Evolutionary conservation across 768 basidiomycete genomes (phyloP).

Genomic region (Mrakia frigida): DNA sequence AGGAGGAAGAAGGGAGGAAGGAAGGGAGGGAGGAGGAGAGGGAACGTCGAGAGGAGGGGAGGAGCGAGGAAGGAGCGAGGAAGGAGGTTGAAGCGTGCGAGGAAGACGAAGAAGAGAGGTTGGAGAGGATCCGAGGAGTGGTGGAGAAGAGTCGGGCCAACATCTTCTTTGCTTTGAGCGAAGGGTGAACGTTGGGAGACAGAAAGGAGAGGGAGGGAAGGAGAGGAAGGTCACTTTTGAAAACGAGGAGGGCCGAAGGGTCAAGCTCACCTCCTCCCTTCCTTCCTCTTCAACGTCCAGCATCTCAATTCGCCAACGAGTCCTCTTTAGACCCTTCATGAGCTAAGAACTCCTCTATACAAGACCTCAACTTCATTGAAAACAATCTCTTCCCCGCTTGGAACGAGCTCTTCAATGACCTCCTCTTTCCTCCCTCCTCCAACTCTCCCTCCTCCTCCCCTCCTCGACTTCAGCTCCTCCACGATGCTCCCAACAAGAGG

Average conservation of each 20-base stretch:
- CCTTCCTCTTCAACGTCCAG: neutral
- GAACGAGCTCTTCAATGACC: neutral
- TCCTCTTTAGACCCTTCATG: neutral
- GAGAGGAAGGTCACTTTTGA: neutral
- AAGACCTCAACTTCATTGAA: neutral
- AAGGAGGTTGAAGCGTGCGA: neutral
- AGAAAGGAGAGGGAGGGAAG: neutral
- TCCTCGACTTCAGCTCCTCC: neutral
- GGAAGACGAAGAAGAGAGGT: neutral
- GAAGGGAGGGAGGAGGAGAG: conserved; percentile 6
- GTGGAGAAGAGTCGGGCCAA: neutral
- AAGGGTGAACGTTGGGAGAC: neutral
- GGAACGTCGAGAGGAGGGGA: neutral
- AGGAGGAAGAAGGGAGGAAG: neutral
- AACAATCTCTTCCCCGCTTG: neutral
- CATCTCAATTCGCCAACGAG: too few species aligned
- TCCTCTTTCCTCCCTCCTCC: conserved; percentile 3
- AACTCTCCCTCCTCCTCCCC: neutral
- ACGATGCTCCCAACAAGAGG: conserved; percentile 17
- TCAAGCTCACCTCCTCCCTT: neutral
- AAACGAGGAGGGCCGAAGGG: neutral
- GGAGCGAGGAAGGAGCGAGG: neutral
- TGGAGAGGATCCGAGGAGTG: neutral
- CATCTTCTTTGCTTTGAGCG: neutral
- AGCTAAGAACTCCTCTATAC: neutral